phyloP scores from a whole-genome alignment of 345 rosid species.

The Syzygium grande region DNA sequence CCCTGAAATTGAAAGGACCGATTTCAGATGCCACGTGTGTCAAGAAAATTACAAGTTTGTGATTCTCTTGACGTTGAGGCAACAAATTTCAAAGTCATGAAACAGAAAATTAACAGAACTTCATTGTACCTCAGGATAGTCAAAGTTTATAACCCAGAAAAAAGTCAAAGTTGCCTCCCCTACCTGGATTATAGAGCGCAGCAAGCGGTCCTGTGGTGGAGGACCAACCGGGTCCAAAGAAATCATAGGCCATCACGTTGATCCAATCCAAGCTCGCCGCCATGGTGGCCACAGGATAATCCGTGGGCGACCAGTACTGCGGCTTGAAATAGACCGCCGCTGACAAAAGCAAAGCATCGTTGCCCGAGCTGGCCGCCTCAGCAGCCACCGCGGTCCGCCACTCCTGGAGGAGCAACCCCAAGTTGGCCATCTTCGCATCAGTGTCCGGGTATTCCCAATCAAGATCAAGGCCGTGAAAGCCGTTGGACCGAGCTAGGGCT shows the following conservation, averaged over 20 bases:
- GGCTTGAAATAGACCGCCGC: slow-evolving; percentile 33
- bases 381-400: slow-evolving; percentile 38
- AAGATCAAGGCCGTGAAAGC: slow-evolving; percentile 57
- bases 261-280: slow-evolving; percentile 46
- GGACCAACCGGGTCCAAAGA: slow-evolving; percentile 31
- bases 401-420: slow-evolving; percentile 26
- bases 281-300: slow-evolving; percentile 34
- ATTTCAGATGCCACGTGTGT: neutral
- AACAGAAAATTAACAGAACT: neutral
- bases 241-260: slow-evolving; percentile 50
- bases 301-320: neutral
- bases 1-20: neutral
- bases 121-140: neutral
- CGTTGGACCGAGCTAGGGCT: slow-evolving; percentile 26
- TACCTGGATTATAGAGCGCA: slow-evolving; percentile 40
- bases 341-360: slow-evolving; percentile 25
- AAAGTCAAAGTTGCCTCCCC: neutral
- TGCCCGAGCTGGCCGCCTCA: slow-evolving; percentile 30
- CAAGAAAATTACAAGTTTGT: neutral
- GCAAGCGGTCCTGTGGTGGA: slow-evolving; percentile 48
- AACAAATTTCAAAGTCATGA: neutral
- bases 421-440: slow-evolving; percentile 26
- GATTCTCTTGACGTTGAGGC: neutral
- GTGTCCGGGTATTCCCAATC: slow-evolving; percentile 42
- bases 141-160: neutral